Evolutionary conservation across 352 stramenopile genomes (phyloP), one percentile per base, ranked within the genome.

Genomic region (Paralagenidium karlingii): DNA sequence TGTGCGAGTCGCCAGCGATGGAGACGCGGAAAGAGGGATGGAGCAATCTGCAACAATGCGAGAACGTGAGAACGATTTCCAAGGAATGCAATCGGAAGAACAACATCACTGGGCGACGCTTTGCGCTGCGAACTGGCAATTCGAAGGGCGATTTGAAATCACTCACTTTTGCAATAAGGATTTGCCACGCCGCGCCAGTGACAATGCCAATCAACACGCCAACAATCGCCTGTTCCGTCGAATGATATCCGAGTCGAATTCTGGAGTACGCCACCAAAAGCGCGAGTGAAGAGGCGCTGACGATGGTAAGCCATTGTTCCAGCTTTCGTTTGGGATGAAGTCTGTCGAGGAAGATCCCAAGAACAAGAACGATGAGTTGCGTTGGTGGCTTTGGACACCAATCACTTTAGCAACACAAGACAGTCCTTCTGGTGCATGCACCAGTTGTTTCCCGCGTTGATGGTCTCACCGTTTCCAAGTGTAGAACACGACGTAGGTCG

Each of bases 181-280:
- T 38, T 40, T 83, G 67, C 77, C 77, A 91, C 8, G 51, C 18
- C 15, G 71, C 33, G 1, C 71, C 77, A 29, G 43, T 45, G 12
- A 68, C 19, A 3, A 51, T 38, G 12, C 78, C 78, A 6, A 89
- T 51, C 8, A 53, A 44, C 8, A 56, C 62, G 8, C 78, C 78
- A 9, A 66, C 66, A 5, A 51, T 15, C 18, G 87, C 75, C 58
- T 91, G 78, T n/a, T 80, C 69, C 13, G 55, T 47, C 13, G 63
- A 78, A 53, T 91, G 78, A 45, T 91, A 91, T 13, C 75, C 73
- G 13, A 91, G 55, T 18, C 71, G 76, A 6, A 89, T 63, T 21
- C 78, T 67, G 30, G 78, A 91, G 44, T 81, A 61, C 38, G 66
- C 78, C 16, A 83, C 79, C 2, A 82, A 25, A 12, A 46, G 37